These are phyloP conservation scores for Porcisia hertigi DNA, from an alignment of 208 protist species.

Conservation along the genomic window DNA sequence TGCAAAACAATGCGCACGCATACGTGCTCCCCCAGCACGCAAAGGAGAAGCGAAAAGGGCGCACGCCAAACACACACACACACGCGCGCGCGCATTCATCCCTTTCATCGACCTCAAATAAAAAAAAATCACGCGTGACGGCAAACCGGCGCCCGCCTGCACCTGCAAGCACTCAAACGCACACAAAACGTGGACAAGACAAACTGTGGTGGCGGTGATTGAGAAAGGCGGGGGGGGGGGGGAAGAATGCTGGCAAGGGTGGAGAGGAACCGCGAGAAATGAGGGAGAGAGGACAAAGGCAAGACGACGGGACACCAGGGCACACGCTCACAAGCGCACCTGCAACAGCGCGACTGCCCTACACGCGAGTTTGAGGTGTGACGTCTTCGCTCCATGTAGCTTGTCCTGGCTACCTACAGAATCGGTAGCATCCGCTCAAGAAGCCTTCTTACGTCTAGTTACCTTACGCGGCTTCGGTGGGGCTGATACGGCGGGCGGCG, in stretches of 20 bases:
- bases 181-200: no score
- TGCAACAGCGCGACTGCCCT: no score
- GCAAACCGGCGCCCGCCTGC: no score
- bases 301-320: neutral
- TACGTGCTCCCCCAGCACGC: no score
- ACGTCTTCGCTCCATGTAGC: neutral
- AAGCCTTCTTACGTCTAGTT: slow-evolving; percentile 18
- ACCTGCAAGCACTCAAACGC: no score
- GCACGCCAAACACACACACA: no score
- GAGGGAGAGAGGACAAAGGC: neutral
- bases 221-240: neutral
- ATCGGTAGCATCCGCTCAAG: neutral
- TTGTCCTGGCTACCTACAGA: neutral
- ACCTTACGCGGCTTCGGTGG: slow-evolving; percentile 32
- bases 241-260: neutral
- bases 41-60: no score
- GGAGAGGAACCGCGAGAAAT: neutral
- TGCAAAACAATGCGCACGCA: no score
- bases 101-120: no score
- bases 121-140: no score
- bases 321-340: neutral
- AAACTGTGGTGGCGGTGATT: neutral
- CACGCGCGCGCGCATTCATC: no score
- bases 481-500: neutral
- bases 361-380: neutral